These are phyloP conservation scores for Naganishia kalamii DNA, from an alignment of 768 basidiomycete genomes.

Conservation along the genomic window DNA sequence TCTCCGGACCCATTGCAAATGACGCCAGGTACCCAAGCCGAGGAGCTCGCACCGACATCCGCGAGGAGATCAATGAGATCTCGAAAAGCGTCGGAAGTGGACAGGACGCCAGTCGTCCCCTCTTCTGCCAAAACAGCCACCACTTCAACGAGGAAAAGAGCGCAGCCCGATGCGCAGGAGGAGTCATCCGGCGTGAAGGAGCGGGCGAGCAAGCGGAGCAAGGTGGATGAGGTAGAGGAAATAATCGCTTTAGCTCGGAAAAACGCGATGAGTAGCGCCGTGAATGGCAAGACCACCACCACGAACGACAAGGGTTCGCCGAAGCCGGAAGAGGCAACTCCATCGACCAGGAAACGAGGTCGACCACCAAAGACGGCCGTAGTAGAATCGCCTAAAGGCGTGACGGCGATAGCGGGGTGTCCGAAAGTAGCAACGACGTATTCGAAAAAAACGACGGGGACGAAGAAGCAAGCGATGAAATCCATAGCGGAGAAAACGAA, in stretches of 20 bases:
- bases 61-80: not conserved
- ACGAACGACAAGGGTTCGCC: no score
- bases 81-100: not conserved
- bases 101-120: not conserved
- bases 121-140: no score
- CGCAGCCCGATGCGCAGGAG: not conserved
- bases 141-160: not conserved
- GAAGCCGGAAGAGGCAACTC: not conserved
- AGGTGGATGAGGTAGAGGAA: not conserved
- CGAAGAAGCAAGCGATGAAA: not conserved
- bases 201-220: not conserved
- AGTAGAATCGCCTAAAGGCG: not conserved
- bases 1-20: constrained; percentile 12
- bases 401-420: no score
- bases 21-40: not conserved
- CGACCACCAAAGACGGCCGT: not conserved
- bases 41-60: not conserved
- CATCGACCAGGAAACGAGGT: not conserved
- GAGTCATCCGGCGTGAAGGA: not conserved
- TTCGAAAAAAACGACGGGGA: not conserved
- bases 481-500: not conserved
- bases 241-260: no score
- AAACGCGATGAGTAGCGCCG: no score
- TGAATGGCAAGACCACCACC: no score
- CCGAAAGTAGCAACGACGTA: no score